Conservation (phyloP, 768 basidiomycete genomes). For the Hemileccinum impolitum region DNA sequence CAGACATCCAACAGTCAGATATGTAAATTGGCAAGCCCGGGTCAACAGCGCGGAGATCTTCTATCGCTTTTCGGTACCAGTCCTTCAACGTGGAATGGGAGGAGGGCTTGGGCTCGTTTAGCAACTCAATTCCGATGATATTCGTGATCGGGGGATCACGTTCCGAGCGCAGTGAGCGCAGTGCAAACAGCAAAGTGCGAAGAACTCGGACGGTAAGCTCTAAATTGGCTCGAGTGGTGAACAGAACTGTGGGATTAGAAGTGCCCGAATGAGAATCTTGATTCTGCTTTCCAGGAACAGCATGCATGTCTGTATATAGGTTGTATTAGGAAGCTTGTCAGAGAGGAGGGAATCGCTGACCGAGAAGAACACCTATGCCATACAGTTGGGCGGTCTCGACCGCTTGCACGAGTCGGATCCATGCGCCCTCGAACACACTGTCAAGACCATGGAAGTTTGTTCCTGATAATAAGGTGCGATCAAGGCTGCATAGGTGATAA, state of each 20-base stretch:
- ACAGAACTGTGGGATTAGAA: constrained; percentile 43
- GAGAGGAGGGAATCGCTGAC: constrained; percentile 33
- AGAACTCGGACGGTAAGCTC: constrained; percentile 49
- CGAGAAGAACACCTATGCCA: constrained; percentile 73
- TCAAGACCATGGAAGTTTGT: constrained; percentile 62
- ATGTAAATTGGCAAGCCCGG: constrained; percentile 65
- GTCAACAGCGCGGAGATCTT: constrained; percentile 48
- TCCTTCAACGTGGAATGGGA: constrained; percentile 47
- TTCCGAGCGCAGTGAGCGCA: constrained; percentile 49
- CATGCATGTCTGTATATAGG: constrained; percentile 56
- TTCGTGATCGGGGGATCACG: constrained; percentile 39
- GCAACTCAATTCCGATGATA: constrained; percentile 53
- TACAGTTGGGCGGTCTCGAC: constrained; percentile 53
- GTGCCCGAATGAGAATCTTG: constrained; percentile 64
- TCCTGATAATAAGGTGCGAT: constrained; percentile 52
- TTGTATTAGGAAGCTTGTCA: constrained; percentile 15
- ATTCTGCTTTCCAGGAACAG: constrained; percentile 76
- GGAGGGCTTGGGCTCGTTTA: constrained; percentile 57
- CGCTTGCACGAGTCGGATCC: constrained; percentile 57
- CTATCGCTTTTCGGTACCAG: constrained; percentile 64
- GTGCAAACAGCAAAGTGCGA: constrained; percentile 36
- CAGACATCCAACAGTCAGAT: constrained; percentile 71
- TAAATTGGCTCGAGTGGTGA: constrained; percentile 47
- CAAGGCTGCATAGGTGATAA: constrained; percentile 63
- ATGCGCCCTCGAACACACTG: constrained; percentile 59